Percentiles rank a stretch among this genome's conserved stretches.
Evolutionary conservation across 495 filamentous ascomycete species (phyloP).

Genomic region (Neurospora sp.): DNA sequence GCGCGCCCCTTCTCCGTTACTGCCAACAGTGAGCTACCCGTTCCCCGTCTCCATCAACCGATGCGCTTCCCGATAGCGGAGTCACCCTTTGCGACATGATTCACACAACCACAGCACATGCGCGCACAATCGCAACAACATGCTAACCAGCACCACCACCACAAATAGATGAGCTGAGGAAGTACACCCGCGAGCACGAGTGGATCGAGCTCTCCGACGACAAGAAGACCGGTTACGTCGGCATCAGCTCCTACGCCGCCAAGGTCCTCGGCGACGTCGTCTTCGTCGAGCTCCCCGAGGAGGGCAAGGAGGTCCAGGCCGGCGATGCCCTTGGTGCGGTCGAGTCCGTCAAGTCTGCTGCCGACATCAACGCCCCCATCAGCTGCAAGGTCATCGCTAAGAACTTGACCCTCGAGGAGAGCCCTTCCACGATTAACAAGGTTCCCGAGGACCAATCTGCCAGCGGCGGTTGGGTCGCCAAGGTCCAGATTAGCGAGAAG

Average conservation of each 20-base stretch:
- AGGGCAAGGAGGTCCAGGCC: slow-evolving; percentile 48
- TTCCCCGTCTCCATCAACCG: neutral
- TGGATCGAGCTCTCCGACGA: slow-evolving; percentile 83
- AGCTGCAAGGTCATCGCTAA: slow-evolving; percentile 60
- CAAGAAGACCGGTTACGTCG: slow-evolving; percentile 60
- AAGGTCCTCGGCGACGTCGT: slow-evolving; percentile 90
- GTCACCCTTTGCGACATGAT: neutral
- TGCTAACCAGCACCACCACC: slow-evolving; percentile 1
- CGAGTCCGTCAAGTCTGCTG: slow-evolving; percentile 95
- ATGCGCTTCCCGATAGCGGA: neutral
- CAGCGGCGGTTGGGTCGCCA: slow-evolving; percentile 86
- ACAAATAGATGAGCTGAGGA: slow-evolving; percentile 51
- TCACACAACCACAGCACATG: neutral
- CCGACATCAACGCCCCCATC: slow-evolving; percentile 87
- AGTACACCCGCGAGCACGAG: slow-evolving; percentile 95
- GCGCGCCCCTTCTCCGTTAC: slow-evolving; percentile 35
- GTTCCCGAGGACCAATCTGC: slow-evolving; percentile 58
- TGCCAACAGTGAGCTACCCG: slow-evolving; percentile 29
- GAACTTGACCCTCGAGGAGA: slow-evolving; percentile 69
- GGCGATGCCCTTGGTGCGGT: slow-evolving; percentile 86
- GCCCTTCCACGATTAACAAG: slow-evolving; percentile 77
- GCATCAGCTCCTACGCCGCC: slow-evolving; percentile 86
- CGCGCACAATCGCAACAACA: neutral
- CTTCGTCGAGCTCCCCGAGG: slow-evolving; percentile 81
- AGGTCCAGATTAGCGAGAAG: slow-evolving; percentile 61